These are phyloP conservation scores for Beauveria scarabaeidicola DNA, from an alignment of 2,329 filamentous ascomycete species.

Conservation along the genomic window DNA sequence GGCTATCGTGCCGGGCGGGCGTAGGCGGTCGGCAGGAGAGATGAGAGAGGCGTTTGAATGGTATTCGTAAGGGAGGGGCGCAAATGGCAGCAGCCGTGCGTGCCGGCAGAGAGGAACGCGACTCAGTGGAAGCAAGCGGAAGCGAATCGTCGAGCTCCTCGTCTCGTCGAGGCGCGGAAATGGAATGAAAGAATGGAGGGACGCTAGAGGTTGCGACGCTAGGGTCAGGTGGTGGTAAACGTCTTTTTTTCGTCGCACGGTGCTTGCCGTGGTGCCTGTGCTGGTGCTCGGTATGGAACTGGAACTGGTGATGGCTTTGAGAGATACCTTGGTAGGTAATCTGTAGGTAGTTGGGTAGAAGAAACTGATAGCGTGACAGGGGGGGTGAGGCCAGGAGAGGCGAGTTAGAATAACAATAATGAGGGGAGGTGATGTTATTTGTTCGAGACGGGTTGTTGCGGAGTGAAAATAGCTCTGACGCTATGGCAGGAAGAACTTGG, in stretches of 20 bases:
- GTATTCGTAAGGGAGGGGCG: background rate
- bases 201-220: background rate
- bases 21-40: background rate
- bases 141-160: background rate
- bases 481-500: background rate
- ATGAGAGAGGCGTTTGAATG: slow-evolving; percentile 2
- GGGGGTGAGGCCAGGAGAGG: background rate
- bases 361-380: background rate
- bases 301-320: background rate
- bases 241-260: background rate
- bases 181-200: slow-evolving; percentile 5
- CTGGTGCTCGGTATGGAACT: background rate
- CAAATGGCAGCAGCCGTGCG: background rate
- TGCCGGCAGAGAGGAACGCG: background rate
- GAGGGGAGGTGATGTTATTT: background rate
- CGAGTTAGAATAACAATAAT: background rate
- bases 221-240: background rate
- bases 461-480: background rate
- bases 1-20: background rate
- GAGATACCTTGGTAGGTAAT: background rate
- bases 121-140: background rate
- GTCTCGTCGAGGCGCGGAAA: background rate
- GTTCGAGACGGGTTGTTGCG: background rate
- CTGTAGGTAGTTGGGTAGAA: too few relatives aligned
- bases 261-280: background rate